Evolutionary conservation across 805 yeast species (phyloP).

Genomic region (Monosporozyma solicola): DNA sequence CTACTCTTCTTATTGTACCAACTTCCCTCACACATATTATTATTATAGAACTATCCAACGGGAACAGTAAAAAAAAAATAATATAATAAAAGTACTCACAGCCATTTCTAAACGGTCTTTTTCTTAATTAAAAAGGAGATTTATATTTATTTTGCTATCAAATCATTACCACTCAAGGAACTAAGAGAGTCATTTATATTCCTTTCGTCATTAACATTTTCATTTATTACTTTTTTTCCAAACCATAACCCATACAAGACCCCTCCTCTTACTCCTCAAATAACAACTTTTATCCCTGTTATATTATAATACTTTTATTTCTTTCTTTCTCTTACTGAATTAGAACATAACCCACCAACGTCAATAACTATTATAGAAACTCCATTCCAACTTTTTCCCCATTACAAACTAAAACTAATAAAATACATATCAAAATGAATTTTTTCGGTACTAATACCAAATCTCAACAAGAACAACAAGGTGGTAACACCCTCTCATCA

Average conservation of each 20-base stretch:
- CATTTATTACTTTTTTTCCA: not conserved
- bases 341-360: not conserved
- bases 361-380: not conserved
- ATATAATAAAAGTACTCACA: no score
- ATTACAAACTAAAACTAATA: not conserved
- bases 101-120: no score
- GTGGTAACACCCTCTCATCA: slow-evolving; percentile 6
- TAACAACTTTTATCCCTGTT: not conserved
- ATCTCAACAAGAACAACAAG: slow-evolving; percentile 7
- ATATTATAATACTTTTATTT: no score
- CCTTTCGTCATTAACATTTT: not conserved
- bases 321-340: not conserved
- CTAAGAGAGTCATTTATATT: not conserved
- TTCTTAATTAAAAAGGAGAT: not conserved
- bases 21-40: no score
- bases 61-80: no score
- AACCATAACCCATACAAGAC: not conserved
- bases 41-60: no score
- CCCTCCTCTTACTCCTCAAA: not conserved
- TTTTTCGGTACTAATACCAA: slow-evolving; percentile 19
- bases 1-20: no score
- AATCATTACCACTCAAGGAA: not conserved
- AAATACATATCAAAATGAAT: slow-evolving; percentile 16
- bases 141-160: not conserved
- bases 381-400: not conserved